phyloP scores from a whole-genome alignment of 306 rosid species.

The Cajanus cajan region DNA sequence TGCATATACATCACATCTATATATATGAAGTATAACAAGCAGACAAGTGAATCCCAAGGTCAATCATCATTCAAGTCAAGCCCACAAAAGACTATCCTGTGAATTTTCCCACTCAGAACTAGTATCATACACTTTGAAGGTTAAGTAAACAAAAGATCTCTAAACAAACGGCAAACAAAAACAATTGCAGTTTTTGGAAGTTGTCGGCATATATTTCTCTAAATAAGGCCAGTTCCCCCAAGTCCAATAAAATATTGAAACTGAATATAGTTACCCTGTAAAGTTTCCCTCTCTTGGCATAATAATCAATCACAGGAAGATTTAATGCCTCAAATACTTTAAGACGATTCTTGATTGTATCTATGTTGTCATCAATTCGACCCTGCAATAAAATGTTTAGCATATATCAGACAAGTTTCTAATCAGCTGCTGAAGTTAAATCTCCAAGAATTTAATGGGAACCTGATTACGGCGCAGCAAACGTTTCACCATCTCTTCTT shows the following conservation, averaged over 20 bases:
- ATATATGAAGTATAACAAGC: not conserved
- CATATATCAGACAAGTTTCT: slow-evolving; percentile 25
- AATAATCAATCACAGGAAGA: slow-evolving; percentile 79
- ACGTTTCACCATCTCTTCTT: slow-evolving; percentile 91
- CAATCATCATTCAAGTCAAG: not conserved
- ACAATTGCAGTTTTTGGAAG: not conserved
- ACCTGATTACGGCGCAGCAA: slow-evolving; percentile 95
- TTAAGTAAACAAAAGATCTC: slow-evolving; percentile 3
- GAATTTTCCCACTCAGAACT: slow-evolving; percentile 16
- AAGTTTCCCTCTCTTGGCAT: slow-evolving; percentile 75
- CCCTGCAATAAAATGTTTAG: slow-evolving; percentile 57
- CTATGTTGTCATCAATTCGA: slow-evolving; percentile 91
- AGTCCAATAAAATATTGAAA: slow-evolving; percentile 26
- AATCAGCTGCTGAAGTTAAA: not conserved
- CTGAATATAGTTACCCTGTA: slow-evolving; percentile 51
- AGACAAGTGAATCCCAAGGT: slow-evolving; percentile 7
- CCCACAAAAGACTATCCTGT: slow-evolving; percentile 10
- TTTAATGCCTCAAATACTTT: slow-evolving; percentile 67
- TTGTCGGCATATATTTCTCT: not conserved
- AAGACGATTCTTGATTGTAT: slow-evolving; percentile 84
- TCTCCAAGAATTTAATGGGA: slow-evolving; percentile 32
- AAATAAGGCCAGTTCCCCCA: not conserved
- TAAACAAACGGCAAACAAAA: not conserved
- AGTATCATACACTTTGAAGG: slow-evolving; percentile 6
- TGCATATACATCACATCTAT: not conserved